Conservation (phyloP, 1,139 yeast genomes). For the Lizanozyma gosingica region DNA sequence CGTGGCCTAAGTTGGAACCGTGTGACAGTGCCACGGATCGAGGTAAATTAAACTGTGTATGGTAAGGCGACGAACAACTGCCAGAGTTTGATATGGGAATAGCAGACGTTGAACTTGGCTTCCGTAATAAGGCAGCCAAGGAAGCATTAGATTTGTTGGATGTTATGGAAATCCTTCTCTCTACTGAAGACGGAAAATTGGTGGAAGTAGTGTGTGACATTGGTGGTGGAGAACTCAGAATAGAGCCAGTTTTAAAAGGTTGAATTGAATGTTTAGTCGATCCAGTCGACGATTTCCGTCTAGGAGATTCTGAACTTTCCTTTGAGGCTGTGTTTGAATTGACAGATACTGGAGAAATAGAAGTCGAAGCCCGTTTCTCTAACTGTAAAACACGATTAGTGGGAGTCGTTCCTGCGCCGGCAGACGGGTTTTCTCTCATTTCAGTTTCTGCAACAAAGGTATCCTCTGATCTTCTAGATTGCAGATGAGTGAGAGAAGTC, state of each 20-base stretch:
- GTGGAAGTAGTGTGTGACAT: slow-evolving; percentile 15
- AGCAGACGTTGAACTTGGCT: slow-evolving; percentile 27
- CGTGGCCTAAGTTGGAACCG: slow-evolving; percentile 18
- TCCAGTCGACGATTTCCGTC: slow-evolving; percentile 4
- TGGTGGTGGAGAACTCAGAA: slow-evolving; percentile 41
- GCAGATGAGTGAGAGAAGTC: slow-evolving; percentile 1
- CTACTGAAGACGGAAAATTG: slow-evolving; percentile 20
- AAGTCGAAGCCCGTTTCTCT: background rate
- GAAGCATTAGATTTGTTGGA: slow-evolving; percentile 45
- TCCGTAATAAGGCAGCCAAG: slow-evolving; percentile 43
- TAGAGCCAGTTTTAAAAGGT: slow-evolving; percentile 56
- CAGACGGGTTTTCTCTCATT: background rate
- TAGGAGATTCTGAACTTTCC: slow-evolving; percentile 9
- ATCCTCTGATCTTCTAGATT: background rate
- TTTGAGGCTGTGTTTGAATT: slow-evolving; percentile 3
- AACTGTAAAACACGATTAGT: background rate
- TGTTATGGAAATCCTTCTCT: slow-evolving; percentile 35
- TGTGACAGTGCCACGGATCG: slow-evolving; percentile 35
- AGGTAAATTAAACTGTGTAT: slow-evolving; percentile 17
- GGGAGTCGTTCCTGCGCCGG: background rate
- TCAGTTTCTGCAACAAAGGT: background rate
- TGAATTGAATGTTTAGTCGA: slow-evolving; percentile 31
- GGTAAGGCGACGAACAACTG: slow-evolving; percentile 1
- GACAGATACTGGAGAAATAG: slow-evolving; percentile 8
- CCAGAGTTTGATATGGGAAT: slow-evolving; percentile 6